Conservation (phyloP, 306 rosid genomes). For the Vigna angularis region DNA sequence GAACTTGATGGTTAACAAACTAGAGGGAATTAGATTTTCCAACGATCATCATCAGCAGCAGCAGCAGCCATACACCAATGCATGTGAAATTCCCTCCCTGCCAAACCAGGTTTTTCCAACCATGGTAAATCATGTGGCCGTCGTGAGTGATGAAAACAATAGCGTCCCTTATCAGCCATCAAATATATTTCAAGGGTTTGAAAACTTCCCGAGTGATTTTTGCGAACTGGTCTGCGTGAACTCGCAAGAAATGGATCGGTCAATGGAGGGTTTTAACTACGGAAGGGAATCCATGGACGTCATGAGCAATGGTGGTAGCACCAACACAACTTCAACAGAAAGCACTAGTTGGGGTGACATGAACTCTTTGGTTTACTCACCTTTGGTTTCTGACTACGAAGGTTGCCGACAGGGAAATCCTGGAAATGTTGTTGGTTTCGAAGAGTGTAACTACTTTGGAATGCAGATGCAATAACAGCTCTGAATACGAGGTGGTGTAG, state of each 20-base stretch:
- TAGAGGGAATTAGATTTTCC: conserved; percentile 57
- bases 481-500: conserved; percentile 47
- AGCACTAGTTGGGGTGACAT: conserved; percentile 80
- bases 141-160: conserved; percentile 31
- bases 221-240: conserved; percentile 53
- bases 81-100: conserved; percentile 36
- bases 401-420: conserved; percentile 51
- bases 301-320: conserved; percentile 49
- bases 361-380: conserved; percentile 63
- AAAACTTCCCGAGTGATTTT: conserved; percentile 49
- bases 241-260: conserved; percentile 41
- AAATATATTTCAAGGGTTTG: conserved; percentile 52
- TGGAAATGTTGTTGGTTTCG: conserved; percentile 53
- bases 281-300: conserved; percentile 53
- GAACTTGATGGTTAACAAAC: conserved; percentile 51
- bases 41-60: neutral
- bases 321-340: conserved; percentile 57
- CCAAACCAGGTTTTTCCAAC: conserved; percentile 41
- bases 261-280: conserved; percentile 50
- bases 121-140: conserved; percentile 38
- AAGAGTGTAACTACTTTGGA: conserved; percentile 60
- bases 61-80: conserved; percentile 29
- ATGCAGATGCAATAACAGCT: conserved; percentile 57
- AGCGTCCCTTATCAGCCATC: conserved; percentile 36
- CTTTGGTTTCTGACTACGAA: conserved; percentile 69